A percentile compares a stretch with the other conserved stretches of the same genome.
Conservation (phyloP, 1,284 basidiomycete species). For the Chalciporus sp. region DNA sequence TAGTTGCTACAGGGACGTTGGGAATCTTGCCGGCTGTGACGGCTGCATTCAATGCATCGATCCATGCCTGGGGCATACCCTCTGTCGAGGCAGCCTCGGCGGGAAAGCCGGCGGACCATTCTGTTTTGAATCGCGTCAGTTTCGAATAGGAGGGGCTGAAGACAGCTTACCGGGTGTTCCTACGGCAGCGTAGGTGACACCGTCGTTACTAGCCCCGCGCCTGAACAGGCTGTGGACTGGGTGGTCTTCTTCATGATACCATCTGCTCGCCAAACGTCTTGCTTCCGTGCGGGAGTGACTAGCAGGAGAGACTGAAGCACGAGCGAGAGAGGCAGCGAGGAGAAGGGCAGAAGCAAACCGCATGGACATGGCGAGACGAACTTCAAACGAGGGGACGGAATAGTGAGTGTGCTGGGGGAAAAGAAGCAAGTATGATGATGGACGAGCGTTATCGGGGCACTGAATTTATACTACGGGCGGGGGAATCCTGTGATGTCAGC, state of each 20-base stretch:
- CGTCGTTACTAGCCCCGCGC: slow-evolving; percentile 47
- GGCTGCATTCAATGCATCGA: slow-evolving; percentile 64
- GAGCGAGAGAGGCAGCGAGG: slow-evolving; percentile 38
- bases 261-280: slow-evolving; percentile 43
- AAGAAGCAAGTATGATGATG: slow-evolving; percentile 8
- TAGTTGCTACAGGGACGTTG: slow-evolving; percentile 55
- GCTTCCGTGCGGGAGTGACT: slow-evolving; percentile 28
- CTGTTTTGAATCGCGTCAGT: slow-evolving; percentile 36
- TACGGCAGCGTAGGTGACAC: slow-evolving; percentile 49
- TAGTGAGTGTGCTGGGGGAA: slow-evolving; percentile 22
- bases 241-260: slow-evolving; percentile 61
- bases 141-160: background rate
- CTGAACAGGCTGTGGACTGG: slow-evolving; percentile 62
- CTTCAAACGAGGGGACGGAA: slow-evolving; percentile 27
- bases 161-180: slow-evolving; percentile 56
- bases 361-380: slow-evolving; percentile 26
- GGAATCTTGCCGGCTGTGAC: slow-evolving; percentile 75
- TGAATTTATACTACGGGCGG: slow-evolving; percentile 29
- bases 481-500: slow-evolving; percentile 28
- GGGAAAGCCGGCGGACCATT: slow-evolving; percentile 62
- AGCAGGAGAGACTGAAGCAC: slow-evolving; percentile 32
- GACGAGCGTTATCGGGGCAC: background rate
- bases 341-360: slow-evolving; percentile 39
- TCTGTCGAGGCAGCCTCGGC: slow-evolving; percentile 42
- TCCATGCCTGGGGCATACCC: slow-evolving; percentile 63